phyloP scores from a whole-genome alignment of 768 basidiomycete species.

The Sistotremastrum niveocremeum region DNA sequence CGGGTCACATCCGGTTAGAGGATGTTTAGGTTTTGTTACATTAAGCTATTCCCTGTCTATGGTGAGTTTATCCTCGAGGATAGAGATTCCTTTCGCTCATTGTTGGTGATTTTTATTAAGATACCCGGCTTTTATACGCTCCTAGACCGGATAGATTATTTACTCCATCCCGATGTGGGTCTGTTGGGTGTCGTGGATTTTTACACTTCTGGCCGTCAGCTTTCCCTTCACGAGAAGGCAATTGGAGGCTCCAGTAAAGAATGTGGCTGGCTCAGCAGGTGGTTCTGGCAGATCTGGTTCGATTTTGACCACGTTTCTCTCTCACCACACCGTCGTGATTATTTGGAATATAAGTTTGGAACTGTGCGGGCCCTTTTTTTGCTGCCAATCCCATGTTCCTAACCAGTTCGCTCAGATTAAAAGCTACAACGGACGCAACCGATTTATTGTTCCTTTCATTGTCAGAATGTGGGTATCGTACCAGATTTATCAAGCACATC shows the following conservation, averaged over 20 bases:
- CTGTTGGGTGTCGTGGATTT: constrained; percentile 62
- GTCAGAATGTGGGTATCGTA: constrained; percentile 39
- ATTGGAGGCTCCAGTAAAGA: constrained; percentile 50
- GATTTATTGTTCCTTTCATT: constrained; percentile 51
- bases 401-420: constrained; percentile 29
- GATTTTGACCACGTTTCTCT: constrained; percentile 33
- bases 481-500: constrained; percentile 2
- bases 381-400: not conserved
- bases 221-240: constrained; percentile 42
- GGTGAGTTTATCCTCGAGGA: constrained; percentile 20
- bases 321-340: constrained; percentile 44
- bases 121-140: constrained; percentile 53
- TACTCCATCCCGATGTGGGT: constrained; percentile 45
- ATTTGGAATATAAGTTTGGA: constrained; percentile 68
- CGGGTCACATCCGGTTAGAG: constrained; percentile 33
- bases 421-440: constrained; percentile 60
- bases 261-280: constrained; percentile 51
- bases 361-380: constrained; percentile 28
- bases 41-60: constrained; percentile 30
- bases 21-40: constrained; percentile 34
- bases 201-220: constrained; percentile 45
- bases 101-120: constrained; percentile 14
- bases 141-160: constrained; percentile 52
- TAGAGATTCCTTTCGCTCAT: not conserved
- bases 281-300: constrained; percentile 73